A percentile compares a stretch with the other conserved stretches of the same genome.
Evolutionary conservation across 139 green algal genomes (phyloP).

Genomic region (Raphidocelis subcapitata): DNA sequence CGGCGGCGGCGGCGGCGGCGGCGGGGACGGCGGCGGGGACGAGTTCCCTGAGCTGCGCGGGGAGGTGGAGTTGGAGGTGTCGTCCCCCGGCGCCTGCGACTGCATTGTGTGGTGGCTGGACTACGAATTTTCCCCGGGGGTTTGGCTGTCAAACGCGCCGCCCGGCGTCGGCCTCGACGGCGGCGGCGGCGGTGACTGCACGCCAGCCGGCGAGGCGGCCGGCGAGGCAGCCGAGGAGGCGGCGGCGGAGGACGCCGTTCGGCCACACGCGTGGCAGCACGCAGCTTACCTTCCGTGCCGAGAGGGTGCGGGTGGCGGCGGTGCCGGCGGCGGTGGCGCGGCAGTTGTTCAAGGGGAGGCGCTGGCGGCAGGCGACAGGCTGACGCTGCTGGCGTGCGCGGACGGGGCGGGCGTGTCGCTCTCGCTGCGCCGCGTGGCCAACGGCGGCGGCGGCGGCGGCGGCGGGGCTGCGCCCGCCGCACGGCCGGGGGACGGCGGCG

Average conservation of each 20-base stretch:
- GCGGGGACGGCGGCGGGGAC: too few species aligned
- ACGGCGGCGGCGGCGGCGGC: not conserved
- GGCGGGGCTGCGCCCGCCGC: not conserved
- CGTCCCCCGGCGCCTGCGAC: conserved; percentile 1
- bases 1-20: too few species aligned
- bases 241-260: not conserved
- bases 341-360: conserved; percentile 3
- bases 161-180: not conserved
- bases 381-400: conserved; percentile 11
- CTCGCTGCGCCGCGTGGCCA: not conserved
- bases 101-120: conserved; percentile 40
- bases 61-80: not conserved
- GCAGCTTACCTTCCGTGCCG: conserved; percentile 4
- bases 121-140: conserved; percentile 25
- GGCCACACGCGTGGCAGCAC: conserved; percentile 20
- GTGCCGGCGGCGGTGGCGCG: not conserved
- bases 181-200: not conserved
- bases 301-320: not conserved
- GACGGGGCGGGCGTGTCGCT: not conserved
- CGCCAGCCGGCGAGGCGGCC: not conserved
- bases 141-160: not conserved
- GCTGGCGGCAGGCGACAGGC: conserved; percentile 6
- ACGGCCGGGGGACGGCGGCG: not conserved
- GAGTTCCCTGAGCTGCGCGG: too few species aligned
- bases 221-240: not conserved